Evolutionary conservation across 306 rosid species (phyloP), one percentile per base, ranked within the genome.

Genomic region (Castanospermum australe): DNA sequence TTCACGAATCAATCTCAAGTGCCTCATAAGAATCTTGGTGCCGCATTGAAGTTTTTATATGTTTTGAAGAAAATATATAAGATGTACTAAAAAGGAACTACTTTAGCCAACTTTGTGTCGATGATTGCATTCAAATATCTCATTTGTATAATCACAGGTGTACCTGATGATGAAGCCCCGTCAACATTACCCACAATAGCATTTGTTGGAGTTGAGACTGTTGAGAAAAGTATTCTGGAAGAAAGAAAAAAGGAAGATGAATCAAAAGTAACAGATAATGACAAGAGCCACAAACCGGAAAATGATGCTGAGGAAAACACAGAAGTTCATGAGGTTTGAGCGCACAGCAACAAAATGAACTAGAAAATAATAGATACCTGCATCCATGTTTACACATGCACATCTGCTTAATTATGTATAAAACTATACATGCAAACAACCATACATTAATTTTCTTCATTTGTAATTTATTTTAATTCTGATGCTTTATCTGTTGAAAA

Each of bases 291-390:
- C 6, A 59, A 20, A n/a, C 36, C 63, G 35, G 85, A 82, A 68
- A 60, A 36, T 75, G 73, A 36, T 17, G 51, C 55, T 8, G 64
- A 48, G 57, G 24, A 30, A 14, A 55, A 68, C 14, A 57, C 4
- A 20, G 35, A 2, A 21, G 39, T 10, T n/a, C 38, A 15, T 50
- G 64, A 84, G 87, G 87, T 75, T 70, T 64, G 75, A 67, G 6
- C 8, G 7, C 15, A 15, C 24, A 18, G 9, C 32, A 25, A 21
- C 20, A 30, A 56, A 36, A 15, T 57, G n/a, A 73, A 21, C 9
- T 61, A 21, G 35, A 39, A 59, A 56, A n/a, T 30, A 42, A 51
- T 51, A 44, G 28, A 63, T 35, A 30, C 35, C 60, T 60, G 15
- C n/a, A 14, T 33, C 33, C 71, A 68, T 32, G 28, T 42, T 82